Percentiles rank a stretch among this genome's conserved stretches.
These are phyloP conservation scores for Trametes meyenii DNA, from an alignment of 768 basidiomycete species.

Conservation along the genomic window DNA sequence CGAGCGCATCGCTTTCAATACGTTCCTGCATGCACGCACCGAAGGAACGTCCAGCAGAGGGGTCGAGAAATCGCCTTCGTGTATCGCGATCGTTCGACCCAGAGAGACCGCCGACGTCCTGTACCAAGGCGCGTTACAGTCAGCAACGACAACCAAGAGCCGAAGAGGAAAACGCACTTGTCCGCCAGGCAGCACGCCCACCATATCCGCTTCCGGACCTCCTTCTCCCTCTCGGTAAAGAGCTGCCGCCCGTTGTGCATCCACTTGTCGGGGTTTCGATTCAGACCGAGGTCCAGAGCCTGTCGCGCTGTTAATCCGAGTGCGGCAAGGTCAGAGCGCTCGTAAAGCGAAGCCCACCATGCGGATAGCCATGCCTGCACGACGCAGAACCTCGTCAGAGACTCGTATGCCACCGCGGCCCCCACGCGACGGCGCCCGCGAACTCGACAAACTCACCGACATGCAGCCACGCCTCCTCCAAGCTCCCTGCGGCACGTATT, in stretches of 20 bases:
- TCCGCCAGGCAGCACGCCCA: constrained; percentile 77
- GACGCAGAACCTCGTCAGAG: not conserved
- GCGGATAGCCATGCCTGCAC: constrained; percentile 60
- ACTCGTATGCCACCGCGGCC: too few relatives aligned
- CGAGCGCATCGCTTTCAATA: not conserved
- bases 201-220: constrained; percentile 77
- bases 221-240: constrained; percentile 63
- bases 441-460: constrained; percentile 45
- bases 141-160: constrained; percentile 2
- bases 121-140: constrained; percentile 34
- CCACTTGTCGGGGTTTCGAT: constrained; percentile 79
- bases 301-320: constrained; percentile 30
- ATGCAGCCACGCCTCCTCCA: constrained; percentile 88
- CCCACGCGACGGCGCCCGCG: too few relatives aligned
- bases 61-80: constrained; percentile 71
- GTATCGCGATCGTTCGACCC: constrained; percentile 71
- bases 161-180: constrained; percentile 46
- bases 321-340: not conserved
- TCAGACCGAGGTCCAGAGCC: constrained; percentile 82
- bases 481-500: constrained; percentile 42
- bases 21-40: constrained; percentile 37
- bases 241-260: constrained; percentile 58
- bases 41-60: constrained; percentile 57
- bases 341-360: constrained; percentile 52
- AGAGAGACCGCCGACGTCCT: constrained; percentile 50